These are phyloP conservation scores for Martensiomyces pterosporus DNA, from an alignment of 192 early-diverging fungal species.

Conservation along the genomic window DNA sequence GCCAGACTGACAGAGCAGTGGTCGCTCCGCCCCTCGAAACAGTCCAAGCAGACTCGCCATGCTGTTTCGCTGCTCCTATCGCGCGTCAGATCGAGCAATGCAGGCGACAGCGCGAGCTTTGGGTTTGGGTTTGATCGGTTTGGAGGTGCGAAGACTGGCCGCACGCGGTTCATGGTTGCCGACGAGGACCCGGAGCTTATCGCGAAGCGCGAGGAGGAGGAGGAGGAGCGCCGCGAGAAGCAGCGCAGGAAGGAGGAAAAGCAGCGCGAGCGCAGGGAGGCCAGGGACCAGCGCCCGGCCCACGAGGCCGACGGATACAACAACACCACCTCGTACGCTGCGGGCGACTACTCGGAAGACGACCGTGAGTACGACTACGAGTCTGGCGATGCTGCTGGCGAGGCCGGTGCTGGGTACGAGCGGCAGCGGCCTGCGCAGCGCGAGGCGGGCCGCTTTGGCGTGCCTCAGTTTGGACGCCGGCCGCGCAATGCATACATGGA, in stretches of 20 bases:
- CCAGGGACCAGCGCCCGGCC: conserved; percentile 15
- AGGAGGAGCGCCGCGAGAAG: conserved; percentile 40
- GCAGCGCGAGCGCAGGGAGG: conserved; percentile 34
- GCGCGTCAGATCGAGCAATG: conserved; percentile 7
- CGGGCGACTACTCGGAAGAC: conserved; percentile 31
- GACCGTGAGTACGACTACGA: conserved; percentile 15
- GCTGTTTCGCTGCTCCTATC: conserved; percentile 12
- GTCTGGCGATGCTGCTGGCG: conserved; percentile 3
- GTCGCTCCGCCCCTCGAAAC: conserved; percentile 23
- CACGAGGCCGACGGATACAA: conserved; percentile 7
- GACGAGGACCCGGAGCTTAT: conserved; percentile 39
- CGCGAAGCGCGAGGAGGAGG: conserved; percentile 31
- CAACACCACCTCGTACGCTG: conserved; percentile 2
- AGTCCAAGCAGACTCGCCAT: conserved; percentile 26
- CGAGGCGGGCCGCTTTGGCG: conserved; percentile 2
- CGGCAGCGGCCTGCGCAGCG: conserved; percentile 12
- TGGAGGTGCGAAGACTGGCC: conserved; percentile 10
- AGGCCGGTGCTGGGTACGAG: neutral
- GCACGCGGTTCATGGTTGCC: conserved; percentile 38
- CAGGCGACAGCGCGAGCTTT: conserved; percentile 8
- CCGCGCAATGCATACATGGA: conserved; percentile 23
- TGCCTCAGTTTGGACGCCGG: neutral
- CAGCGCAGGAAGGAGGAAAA: conserved; percentile 40
- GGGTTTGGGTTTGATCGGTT: conserved; percentile 7
- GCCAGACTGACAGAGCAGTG: conserved; percentile 41